Evolutionary conservation across 768 basidiomycete genomes (phyloP), one percentile per base, ranked within the genome.

Genomic region (Tulasnella sp.): DNA sequence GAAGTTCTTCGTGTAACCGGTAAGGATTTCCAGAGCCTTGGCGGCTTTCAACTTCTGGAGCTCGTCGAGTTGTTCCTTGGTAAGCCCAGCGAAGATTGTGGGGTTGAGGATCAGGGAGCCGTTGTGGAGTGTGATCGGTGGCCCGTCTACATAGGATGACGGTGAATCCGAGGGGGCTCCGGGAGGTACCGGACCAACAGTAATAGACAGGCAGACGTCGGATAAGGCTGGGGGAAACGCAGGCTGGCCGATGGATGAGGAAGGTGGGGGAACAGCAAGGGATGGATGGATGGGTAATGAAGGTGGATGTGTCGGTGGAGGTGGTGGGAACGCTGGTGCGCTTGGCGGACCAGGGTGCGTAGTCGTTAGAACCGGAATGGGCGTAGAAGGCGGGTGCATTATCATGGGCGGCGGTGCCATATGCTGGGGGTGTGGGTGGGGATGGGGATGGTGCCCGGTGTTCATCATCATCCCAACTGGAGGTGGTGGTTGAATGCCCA

Each of bases 21-120:
- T 90, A 58, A 95, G 73, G 21, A 90, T 83, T 64, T 81, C 80
- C 53, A 95, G 72, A 4, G 92, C 90, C 64, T 85, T 83, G 68
- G 85, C 80, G 0, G 89, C 87, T 1, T 89, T 89, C 70, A 92
- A 80, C 54, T 78, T 78, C 70, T 92, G 86, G 26, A 94, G 73
- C 47, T 86, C 84, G 59, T 77, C 78, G 45, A 95, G 73, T 70
- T 85, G 85, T 62, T 85, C 83, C 45, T 77, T 74, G 3, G 85
- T 81, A 11, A 95, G 77, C 56, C 83, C 83, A 8, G 84, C 79
- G 68, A 96, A 96, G 32, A 95, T 85, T 21, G 78, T 77, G 1
- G 93, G 93, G 66, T 89, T 87, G 38, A 96, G 80, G 58, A 91
- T 81, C 21, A 96, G 78, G 29, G 80, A 85, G 55, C 88, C 84